Conservation (phyloP, 441 rosid species). For the Adansonia gregorii region DNA sequence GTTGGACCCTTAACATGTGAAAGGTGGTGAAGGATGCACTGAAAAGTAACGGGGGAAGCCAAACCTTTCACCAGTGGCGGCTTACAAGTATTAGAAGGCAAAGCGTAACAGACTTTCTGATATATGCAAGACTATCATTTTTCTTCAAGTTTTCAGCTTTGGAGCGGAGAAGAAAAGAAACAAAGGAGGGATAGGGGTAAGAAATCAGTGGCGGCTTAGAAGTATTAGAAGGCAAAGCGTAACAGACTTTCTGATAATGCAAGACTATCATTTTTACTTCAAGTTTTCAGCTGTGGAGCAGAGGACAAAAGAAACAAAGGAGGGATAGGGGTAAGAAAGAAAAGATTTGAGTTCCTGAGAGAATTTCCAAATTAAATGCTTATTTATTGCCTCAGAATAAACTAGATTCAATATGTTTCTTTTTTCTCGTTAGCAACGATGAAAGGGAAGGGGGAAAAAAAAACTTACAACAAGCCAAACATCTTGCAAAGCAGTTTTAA, state of each 20-base stretch:
- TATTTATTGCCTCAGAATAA: not conserved
- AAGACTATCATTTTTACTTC: not conserved
- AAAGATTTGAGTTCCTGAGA: not conserved
- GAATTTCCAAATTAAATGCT: not conserved
- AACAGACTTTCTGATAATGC: not conserved
- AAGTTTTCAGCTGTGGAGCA: not conserved
- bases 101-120: not conserved
- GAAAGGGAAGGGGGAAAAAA: not conserved
- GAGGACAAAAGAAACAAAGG: not conserved
- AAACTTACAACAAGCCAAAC: not conserved
- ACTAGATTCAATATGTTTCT: not conserved
- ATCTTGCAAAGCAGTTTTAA: not conserved
- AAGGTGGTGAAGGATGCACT: not conserved
- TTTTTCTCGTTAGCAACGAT: not conserved
- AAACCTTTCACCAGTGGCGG: not conserved
- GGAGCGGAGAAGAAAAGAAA: not conserved
- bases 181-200: not conserved
- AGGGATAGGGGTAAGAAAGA: not conserved
- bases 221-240: conserved; percentile 1
- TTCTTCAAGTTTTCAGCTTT: not conserved
- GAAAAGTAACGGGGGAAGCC: not conserved
- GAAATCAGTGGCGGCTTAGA: not conserved
- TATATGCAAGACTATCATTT: not conserved
- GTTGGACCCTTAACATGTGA: not conserved
- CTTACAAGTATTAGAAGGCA: not conserved